Conservation (phyloP, 257 asterid genomes). For the Cynanchum wilfordii region DNA sequence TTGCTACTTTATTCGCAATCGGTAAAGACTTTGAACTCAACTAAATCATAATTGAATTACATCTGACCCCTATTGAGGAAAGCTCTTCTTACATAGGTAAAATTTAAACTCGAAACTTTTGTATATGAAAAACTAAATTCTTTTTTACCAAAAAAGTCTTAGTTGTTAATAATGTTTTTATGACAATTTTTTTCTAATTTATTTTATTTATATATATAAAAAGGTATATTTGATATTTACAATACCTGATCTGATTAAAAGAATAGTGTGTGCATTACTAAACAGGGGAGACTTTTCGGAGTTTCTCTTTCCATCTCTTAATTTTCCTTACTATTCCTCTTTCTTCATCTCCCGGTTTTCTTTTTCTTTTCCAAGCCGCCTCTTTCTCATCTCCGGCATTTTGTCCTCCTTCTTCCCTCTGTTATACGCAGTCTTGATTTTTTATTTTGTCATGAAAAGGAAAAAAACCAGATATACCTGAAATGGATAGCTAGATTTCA, state of each 20-base stretch:
- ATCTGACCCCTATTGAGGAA: too few relatives aligned
- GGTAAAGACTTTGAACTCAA: too few relatives aligned
- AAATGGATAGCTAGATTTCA: not conserved
- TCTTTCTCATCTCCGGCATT: constrained; percentile 1
- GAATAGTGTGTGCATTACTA: constrained; percentile 4
- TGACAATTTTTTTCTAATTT: not conserved
- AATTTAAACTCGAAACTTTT: too few relatives aligned
- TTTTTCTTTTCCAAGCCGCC: constrained; percentile 6
- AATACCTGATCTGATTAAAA: constrained; percentile 5
- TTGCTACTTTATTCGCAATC: too few relatives aligned
- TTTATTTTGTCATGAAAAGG: not conserved
- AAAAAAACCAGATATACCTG: not conserved
- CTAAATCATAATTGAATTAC: too few relatives aligned
- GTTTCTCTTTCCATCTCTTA: constrained; percentile 4
- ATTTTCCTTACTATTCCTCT: constrained; percentile 9
- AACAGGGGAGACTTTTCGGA: constrained; percentile 5
- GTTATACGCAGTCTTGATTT: not conserved
- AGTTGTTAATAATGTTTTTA: too few relatives aligned
- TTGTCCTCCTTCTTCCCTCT: not conserved
- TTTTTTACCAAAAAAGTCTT: too few relatives aligned
- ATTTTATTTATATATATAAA: too few relatives aligned
- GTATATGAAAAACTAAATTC: too few relatives aligned
- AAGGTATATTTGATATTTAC: not conserved
- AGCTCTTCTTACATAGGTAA: too few relatives aligned
- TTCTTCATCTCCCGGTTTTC: not conserved